Base-by-base conservation (phyloP, 805 yeast genomes). In the Soucietia sequanensis region DNA sequence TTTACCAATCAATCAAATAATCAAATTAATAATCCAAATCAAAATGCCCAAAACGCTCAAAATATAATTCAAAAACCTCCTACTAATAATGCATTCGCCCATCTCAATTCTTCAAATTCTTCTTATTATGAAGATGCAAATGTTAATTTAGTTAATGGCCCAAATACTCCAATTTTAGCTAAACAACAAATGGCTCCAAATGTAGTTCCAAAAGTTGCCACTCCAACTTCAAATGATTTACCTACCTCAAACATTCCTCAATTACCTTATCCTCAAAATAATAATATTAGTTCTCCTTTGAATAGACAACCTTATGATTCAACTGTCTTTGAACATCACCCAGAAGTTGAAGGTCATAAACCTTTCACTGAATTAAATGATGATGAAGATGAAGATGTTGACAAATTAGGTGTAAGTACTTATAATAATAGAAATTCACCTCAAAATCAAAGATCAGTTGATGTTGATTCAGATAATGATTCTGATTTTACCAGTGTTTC, bases 401-500 rank as follows among this genome's bases (percentile, higher is more conserved):
- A n/a, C n/a, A n/a, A n/a, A n/a, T n/a, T n/a, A n/a, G n/a, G n/a
- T n/a, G n/a, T n/a, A n/a, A n/a, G n/a, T n/a, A n/a, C n/a, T n/a
- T n/a, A n/a, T n/a, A n/a, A n/a, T n/a, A 35, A 7, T 32, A 33
- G 20, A 43, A 22, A 29, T 29, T 13, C 16, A 17, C 25, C 4
- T 27, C 18, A 18, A 31, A 20, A 33, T 30, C 16, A 33, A 26
- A 18, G 12, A 31, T 16, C 24, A 27, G 43, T 29, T 25, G 43
- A 38, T 18, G 36, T 46, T 13, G 64, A 56, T 31, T 67, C 72
- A 1, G 73, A 67, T 41, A 53, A 53, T 21, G 78, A 69, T 30
- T 83, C 91, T 1, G 82, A 81, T 49, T 81, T 84, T 57, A 84
- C 93, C 1, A 80, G 88, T 34, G 85, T 84, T 2, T 81, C 90